Base-by-base conservation (phyloP, 306 rosid genomes). In the Dalbergia cultrata region DNA sequence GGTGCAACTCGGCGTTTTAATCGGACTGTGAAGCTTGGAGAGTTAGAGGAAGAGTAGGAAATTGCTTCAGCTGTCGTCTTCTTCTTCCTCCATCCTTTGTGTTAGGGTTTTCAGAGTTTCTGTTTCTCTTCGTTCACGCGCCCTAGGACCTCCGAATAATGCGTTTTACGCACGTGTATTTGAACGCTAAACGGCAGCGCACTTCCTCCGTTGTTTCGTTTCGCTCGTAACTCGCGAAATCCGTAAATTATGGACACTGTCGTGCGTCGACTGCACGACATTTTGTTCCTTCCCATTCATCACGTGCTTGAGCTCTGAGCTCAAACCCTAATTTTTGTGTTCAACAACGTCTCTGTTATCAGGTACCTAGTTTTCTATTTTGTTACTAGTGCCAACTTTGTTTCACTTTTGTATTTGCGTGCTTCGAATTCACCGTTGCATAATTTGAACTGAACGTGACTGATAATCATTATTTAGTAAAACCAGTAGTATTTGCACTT, bases 51-150 rank as follows among this genome's bases (percentile, higher is more conserved):
- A n/a, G n/a, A n/a, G n/a, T n/a, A n/a, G n/a, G n/a, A n/a, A n/a
- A n/a, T n/a, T n/a, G n/a, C n/a, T n/a, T 47, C 53, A 1, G 53
- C 13, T 50, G 4, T 58, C 13, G 60, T 75, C 50, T 62, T 75
- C 71, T 49, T 13, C 31, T 26, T 21, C 59, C 44, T 0, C 21
- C 22, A 3, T 47, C 59, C 16, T 33, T 45, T 19, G 49, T 49
- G 71, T 47, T 79, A 79, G 82, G 83, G 83, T 79, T 59, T 69
- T 11, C 53, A 69, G 76, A 58, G 14, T 45, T 67, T 26, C 10
- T 8, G 45, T 61, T 75, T 34, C 17, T 13, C 31, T 45, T 26
- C 35, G 7, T 74, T 74, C 44, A 2, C 13, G 41, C 31, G 10
- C 41, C 14, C n/a, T 41, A 22, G 0, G 68, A 44, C 8, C 61